Percentiles rank a stretch among this genome's conserved stretches.
These are phyloP conservation scores for Malus orientalis DNA, from an alignment of 306 rosid species.

Conservation along the genomic window DNA sequence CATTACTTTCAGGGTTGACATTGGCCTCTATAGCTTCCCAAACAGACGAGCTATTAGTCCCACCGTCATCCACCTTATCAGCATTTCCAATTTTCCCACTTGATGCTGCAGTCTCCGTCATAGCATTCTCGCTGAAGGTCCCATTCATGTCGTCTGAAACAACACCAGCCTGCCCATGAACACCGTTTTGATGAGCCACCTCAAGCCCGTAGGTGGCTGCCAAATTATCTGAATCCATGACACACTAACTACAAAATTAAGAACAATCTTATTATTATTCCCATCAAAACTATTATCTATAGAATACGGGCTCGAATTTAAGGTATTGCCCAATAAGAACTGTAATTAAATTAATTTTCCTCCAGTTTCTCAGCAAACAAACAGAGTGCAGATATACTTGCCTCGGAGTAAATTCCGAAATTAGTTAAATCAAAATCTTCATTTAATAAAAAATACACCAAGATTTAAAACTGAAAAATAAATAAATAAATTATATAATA, in stretches of 20 bases:
- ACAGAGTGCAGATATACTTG: neutral
- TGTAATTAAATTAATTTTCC: neutral
- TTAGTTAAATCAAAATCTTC: neutral
- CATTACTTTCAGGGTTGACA: conserved; percentile 25
- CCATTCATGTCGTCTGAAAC: conserved; percentile 24
- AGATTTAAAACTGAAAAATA: neutral
- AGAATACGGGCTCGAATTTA: too few species aligned
- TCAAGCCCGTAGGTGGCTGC: conserved; percentile 39
- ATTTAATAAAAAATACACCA: neutral
- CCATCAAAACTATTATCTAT: neutral
- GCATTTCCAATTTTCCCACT: conserved; percentile 38
- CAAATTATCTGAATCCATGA: conserved; percentile 56
- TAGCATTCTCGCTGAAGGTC: conserved; percentile 6
- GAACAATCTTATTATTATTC: neutral
- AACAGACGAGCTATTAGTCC: conserved; percentile 25
- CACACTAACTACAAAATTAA: conserved; percentile 35
- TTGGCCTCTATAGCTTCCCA: conserved; percentile 41
- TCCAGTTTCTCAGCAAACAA: conserved; percentile 19
- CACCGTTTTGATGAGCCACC: conserved; percentile 55
- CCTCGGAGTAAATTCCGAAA: neutral
- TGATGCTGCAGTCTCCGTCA: conserved; percentile 17
- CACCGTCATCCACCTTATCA: conserved; percentile 30
- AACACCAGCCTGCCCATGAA: conserved; percentile 25
- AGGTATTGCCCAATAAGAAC: neutral
- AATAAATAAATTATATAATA: neutral